Evolutionary conservation across 805 yeast genomes (phyloP).

Genomic region (Starmerella asiatica): DNA sequence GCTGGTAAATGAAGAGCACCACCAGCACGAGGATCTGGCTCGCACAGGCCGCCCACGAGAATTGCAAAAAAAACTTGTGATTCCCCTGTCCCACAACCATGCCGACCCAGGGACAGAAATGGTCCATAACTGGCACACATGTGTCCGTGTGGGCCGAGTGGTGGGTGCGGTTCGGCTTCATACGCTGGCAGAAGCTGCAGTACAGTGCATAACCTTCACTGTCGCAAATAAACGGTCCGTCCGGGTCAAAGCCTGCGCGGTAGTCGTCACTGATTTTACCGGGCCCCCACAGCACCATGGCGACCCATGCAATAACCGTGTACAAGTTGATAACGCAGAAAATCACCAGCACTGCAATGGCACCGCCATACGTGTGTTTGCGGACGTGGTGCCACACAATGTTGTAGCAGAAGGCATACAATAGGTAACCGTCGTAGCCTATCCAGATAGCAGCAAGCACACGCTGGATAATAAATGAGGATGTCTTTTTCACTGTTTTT

Average conservation of each 20-base stretch:
- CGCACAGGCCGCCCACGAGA: slow-evolving; percentile 28
- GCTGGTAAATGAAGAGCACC: slow-evolving; percentile 28
- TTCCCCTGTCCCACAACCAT: slow-evolving; percentile 56
- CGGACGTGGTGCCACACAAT: slow-evolving; percentile 16
- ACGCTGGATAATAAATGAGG: background rate
- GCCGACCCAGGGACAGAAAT: slow-evolving; percentile 71
- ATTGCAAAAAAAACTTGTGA: slow-evolving; percentile 45
- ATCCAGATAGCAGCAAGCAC: slow-evolving; percentile 4
- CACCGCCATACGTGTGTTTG: slow-evolving; percentile 6
- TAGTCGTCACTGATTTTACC: slow-evolving; percentile 33
- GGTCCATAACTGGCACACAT: slow-evolving; percentile 71
- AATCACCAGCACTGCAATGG: slow-evolving; percentile 15
- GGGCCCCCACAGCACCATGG: slow-evolving; percentile 41
- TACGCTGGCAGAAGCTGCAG: slow-evolving; percentile 53
- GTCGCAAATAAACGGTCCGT: slow-evolving; percentile 46
- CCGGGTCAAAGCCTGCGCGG: slow-evolving; percentile 6
- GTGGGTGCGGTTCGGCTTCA: slow-evolving; percentile 56
- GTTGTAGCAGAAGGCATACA: slow-evolving; percentile 19
- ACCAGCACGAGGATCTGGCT: slow-evolving; percentile 31
- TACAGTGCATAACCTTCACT: slow-evolving; percentile 60
- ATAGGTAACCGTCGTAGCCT: slow-evolving; percentile 14
- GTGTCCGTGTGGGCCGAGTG: slow-evolving; percentile 44
- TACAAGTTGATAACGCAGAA: slow-evolving; percentile 11
- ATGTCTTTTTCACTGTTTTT: background rate
- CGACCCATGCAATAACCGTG: slow-evolving; percentile 31